Conservation (phyloP, 768 basidiomycete genomes). For the Tulasnella sp. region DNA sequence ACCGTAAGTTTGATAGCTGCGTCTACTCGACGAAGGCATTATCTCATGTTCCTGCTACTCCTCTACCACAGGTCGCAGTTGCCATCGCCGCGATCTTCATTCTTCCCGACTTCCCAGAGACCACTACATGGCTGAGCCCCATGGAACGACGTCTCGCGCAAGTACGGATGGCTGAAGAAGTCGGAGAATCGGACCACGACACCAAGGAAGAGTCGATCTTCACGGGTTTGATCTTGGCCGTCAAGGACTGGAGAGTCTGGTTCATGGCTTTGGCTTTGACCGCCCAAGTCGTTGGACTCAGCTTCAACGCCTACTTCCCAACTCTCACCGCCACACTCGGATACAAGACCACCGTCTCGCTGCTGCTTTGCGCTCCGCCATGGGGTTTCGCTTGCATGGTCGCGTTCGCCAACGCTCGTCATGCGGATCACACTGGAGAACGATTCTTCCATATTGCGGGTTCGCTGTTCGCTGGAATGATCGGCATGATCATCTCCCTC, state of each 20-base stretch:
- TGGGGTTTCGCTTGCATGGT: constrained; percentile 52
- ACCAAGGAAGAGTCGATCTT: constrained; percentile 28
- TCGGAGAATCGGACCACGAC: constrained; percentile 39
- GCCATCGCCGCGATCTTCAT: constrained; percentile 46
- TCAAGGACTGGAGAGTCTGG: constrained; percentile 78
- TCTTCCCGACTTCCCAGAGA: constrained; percentile 64
- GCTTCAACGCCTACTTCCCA: constrained; percentile 53
- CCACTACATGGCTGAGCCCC: constrained; percentile 43
- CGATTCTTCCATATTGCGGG: constrained; percentile 54
- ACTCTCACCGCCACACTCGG: constrained; percentile 61
- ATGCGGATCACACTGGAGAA: constrained; percentile 60
- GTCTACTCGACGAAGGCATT: neutral
- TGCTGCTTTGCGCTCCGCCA: constrained; percentile 70
- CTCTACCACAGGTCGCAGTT: constrained; percentile 29
- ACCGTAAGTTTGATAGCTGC: constrained; percentile 1
- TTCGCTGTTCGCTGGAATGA: constrained; percentile 45
- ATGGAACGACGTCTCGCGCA: constrained; percentile 46
- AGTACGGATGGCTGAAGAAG: constrained; percentile 47
- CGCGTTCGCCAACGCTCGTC: constrained; percentile 37
- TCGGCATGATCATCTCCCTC: constrained; percentile 57
- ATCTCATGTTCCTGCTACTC: neutral
- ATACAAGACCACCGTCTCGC: constrained; percentile 48
- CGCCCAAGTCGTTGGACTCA: constrained; percentile 26
- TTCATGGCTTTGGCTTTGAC: constrained; percentile 49
- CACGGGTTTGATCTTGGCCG: constrained; percentile 44